Percentiles rank a stretch among this genome's conserved stretches.
phyloP scores from a whole-genome alignment of 2,329 filamentous ascomycete species.

The Podosphaera aphanis region DNA sequence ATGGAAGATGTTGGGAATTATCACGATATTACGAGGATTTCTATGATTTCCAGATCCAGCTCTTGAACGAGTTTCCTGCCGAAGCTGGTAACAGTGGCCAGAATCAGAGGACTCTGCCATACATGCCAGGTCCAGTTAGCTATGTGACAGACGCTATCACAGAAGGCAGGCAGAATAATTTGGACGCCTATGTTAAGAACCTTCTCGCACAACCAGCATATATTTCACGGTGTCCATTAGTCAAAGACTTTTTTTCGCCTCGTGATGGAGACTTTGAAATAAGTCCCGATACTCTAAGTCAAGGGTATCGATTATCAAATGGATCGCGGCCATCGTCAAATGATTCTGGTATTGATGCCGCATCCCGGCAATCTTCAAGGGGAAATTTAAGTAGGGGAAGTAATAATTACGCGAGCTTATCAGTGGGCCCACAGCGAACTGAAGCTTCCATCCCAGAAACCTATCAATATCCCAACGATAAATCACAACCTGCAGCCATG shows the following conservation, averaged over 20 bases:
- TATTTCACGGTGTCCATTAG: conserved; percentile 63
- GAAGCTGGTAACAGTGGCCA: conserved; percentile 72
- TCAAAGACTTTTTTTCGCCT: conserved; percentile 77
- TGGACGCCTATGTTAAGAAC: conserved; percentile 91
- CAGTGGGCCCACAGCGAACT: conserved; percentile 23
- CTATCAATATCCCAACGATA: conserved; percentile 6
- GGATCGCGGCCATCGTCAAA: conserved; percentile 43
- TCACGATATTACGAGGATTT: conserved; percentile 95
- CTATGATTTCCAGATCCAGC: conserved; percentile 92
- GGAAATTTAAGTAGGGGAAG: conserved; percentile 34
- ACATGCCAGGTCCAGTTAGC: conserved; percentile 94
- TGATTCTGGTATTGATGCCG: conserved; percentile 33
- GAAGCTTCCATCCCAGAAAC: conserved; percentile 18
- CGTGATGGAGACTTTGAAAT: conserved; percentile 85
- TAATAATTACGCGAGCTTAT: conserved; percentile 26
- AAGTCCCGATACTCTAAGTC: conserved; percentile 38
- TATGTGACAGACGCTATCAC: conserved; percentile 97
- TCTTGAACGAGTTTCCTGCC: conserved; percentile 74
- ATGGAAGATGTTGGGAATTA: conserved; percentile 78
- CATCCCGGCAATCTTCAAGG: conserved; percentile 40
- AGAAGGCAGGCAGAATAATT: conserved; percentile 71
- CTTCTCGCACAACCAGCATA: conserved; percentile 62
- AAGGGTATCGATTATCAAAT: conserved; percentile 54
- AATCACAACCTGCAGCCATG: conserved; percentile 29
- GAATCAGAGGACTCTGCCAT: conserved; percentile 65